Conservation (phyloP, 179 eudicot genomes). For the Sideroxylon spinosum region DNA sequence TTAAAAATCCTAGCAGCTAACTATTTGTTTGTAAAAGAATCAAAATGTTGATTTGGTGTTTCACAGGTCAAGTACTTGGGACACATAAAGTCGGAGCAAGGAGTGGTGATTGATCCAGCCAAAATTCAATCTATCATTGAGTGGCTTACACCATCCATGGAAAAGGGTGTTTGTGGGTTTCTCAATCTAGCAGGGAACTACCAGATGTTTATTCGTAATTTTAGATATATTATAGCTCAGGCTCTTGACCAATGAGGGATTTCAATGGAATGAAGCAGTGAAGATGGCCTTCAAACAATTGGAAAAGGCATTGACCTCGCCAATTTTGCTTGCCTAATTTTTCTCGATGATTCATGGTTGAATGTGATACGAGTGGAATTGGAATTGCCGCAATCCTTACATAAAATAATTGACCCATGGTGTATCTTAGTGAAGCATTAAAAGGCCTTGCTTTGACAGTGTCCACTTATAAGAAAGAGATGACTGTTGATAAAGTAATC, state of each 20-base stretch:
- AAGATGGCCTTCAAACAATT: too few relatives aligned
- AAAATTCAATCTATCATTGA: background rate
- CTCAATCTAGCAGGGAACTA: too few relatives aligned
- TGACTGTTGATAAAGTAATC: slow-evolving; percentile 10
- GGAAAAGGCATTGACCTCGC: background rate
- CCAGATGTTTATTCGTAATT: too few relatives aligned
- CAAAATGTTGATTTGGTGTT: background rate
- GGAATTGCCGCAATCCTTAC: too few relatives aligned
- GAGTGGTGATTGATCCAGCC: background rate
- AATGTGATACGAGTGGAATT: too few relatives aligned
- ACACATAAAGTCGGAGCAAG: background rate
- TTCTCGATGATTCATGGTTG: too few relatives aligned
- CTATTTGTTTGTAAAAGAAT: background rate
- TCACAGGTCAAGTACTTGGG: slow-evolving; percentile 7
- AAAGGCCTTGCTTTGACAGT: slow-evolving; percentile 1
- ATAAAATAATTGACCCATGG: too few relatives aligned
- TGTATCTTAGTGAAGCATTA: background rate
- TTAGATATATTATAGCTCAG: too few relatives aligned
- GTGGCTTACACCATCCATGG: too few relatives aligned
- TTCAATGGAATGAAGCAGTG: too few relatives aligned
- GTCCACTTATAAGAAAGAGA: slow-evolving; percentile 11
- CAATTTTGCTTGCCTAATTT: background rate
- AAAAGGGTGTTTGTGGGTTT: too few relatives aligned
- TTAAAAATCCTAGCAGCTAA: background rate
- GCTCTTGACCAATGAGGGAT: too few relatives aligned